Evolutionary conservation across 2,329 filamentous ascomycete genomes (phyloP).

Genomic region (Cladosporium colombiae): DNA sequence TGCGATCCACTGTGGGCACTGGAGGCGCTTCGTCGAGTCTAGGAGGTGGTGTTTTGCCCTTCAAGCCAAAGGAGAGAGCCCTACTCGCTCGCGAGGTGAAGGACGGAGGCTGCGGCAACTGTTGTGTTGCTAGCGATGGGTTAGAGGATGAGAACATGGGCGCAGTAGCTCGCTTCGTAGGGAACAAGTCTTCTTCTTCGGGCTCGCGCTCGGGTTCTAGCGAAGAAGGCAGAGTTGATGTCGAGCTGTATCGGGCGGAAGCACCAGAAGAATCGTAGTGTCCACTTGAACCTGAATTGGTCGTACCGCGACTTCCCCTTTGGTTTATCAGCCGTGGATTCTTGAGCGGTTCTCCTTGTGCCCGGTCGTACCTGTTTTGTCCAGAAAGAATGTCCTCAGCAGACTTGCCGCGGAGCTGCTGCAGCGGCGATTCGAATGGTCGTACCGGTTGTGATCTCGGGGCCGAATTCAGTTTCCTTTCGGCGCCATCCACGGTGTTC

Average conservation of each 20-base stretch:
- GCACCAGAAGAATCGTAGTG: slow-evolving; percentile 43
- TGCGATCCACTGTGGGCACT: neutral
- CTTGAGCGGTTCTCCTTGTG: slow-evolving; percentile 18
- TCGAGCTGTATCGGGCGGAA: slow-evolving; percentile 56
- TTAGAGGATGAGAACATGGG: slow-evolving; percentile 44
- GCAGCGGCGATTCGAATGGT: slow-evolving; percentile 39
- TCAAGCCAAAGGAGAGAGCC: slow-evolving; percentile 55
- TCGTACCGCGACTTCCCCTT: slow-evolving; percentile 52
- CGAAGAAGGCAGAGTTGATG: slow-evolving; percentile 58
- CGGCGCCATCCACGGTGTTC: slow-evolving; percentile 29
- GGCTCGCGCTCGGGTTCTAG: slow-evolving; percentile 45
- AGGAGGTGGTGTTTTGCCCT: slow-evolving; percentile 30
- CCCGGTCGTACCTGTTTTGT: slow-evolving; percentile 35
- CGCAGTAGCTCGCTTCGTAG: slow-evolving; percentile 41
- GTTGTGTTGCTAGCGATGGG: slow-evolving; percentile 35
- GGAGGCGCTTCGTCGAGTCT: slow-evolving; percentile 14
- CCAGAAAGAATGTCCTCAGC: slow-evolving; percentile 36
- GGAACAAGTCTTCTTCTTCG: slow-evolving; percentile 39
- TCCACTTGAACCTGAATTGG: slow-evolving; percentile 49
- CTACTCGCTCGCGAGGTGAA: slow-evolving; percentile 47
- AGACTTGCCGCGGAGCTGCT: slow-evolving; percentile 36
- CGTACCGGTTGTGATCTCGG: slow-evolving; percentile 34
- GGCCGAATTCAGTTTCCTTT: slow-evolving; percentile 17
- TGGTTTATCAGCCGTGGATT: slow-evolving; percentile 36
- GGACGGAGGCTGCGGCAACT: slow-evolving; percentile 36